phyloP scores from a whole-genome alignment of 2,329 filamentous ascomycete species.

The Aureobasidium vineae region DNA sequence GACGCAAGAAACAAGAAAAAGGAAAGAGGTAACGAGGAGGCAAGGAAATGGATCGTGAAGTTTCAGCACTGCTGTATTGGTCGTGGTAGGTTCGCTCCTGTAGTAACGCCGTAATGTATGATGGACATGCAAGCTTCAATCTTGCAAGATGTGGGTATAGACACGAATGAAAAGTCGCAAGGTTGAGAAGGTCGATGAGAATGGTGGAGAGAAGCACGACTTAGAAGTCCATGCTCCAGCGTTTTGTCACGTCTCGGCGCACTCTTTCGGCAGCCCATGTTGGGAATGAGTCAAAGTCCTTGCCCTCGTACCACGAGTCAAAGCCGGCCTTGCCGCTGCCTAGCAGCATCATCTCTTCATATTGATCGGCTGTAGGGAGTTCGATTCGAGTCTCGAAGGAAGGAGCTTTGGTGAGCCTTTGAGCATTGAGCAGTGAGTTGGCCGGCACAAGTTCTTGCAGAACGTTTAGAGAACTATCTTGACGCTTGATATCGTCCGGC shows the following conservation, averaged over 20 bases:
- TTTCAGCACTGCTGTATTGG: slow-evolving; percentile 5
- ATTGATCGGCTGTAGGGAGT: slow-evolving; percentile 16
- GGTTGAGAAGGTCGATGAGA: neutral
- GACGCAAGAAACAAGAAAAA: neutral
- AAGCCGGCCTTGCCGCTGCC: slow-evolving; percentile 20
- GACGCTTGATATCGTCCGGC: slow-evolving; percentile 31
- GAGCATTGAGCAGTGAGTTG: slow-evolving; percentile 18
- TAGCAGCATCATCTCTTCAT: slow-evolving; percentile 22
- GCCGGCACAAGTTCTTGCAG: slow-evolving; percentile 42
- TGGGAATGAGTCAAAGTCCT: slow-evolving; percentile 11
- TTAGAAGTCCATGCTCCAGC: slow-evolving; percentile 27
- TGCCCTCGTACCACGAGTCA: slow-evolving; percentile 23
- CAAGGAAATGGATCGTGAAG: neutral
- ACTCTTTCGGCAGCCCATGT: slow-evolving; percentile 25
- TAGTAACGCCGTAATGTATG: neutral
- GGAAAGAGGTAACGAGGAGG: neutral
- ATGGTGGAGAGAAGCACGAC: neutral
- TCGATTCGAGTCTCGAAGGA: slow-evolving; percentile 23
- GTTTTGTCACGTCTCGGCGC: slow-evolving; percentile 14
- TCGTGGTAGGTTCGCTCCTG: slow-evolving; percentile 1
- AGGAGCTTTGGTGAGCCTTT: slow-evolving; percentile 1
- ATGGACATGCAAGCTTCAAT: slow-evolving; percentile 5
- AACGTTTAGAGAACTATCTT: slow-evolving; percentile 42
- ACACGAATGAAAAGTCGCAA: neutral
- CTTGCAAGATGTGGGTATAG: neutral